Evolutionary conservation across 2,329 filamentous ascomycete species (phyloP), one percentile per base, ranked within the genome.

Genomic region (Lomentospora prolificans): DNA sequence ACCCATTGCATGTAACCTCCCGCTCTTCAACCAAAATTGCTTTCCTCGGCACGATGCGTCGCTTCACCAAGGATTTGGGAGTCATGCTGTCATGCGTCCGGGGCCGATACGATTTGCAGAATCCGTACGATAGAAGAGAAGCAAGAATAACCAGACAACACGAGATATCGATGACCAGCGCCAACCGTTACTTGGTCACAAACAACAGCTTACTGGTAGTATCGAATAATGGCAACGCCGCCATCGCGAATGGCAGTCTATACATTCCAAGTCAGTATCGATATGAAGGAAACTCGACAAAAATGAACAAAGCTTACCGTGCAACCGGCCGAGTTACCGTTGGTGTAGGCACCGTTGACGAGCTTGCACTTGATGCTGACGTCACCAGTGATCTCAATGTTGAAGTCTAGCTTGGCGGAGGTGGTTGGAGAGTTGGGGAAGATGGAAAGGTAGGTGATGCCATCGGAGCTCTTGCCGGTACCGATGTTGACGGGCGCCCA

Each of bases 401-500:
- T 87, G 75, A 87, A 96, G 69, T 90, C 78, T 39, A 96, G 84
- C 59, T 75, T 70, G 36, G 82, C 84, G 17, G 70, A 68, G 63
- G 82, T 89, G 56, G 88, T 95, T 4, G 90, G 90, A 59, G 72
- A 66, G 76, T 97, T 96, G 67, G 85, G 84, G 79, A 92, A 90
- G 69, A 96, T 82, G 52, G 89, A 90, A 58, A 96, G 74, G 76
- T 82, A 97, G 44, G 86, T 94, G 60, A 71, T 73, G 66, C 86
- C 84, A 64, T 78, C 64, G 12, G 65, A 69, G 67, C 78, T 81
- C 70, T 82, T 81, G 59, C 91, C 90, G 58, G 90, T 85, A 69
- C 92, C 92, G 55, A 96, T 75, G 74, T 91, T 92, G 64, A 90
- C 74, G 28, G 94, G 91, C 51, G 94, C 86, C 79, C 81, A 96